Evolutionary conservation across 768 basidiomycete genomes (phyloP).

Genomic region (Hypsizygus marmoreus): DNA sequence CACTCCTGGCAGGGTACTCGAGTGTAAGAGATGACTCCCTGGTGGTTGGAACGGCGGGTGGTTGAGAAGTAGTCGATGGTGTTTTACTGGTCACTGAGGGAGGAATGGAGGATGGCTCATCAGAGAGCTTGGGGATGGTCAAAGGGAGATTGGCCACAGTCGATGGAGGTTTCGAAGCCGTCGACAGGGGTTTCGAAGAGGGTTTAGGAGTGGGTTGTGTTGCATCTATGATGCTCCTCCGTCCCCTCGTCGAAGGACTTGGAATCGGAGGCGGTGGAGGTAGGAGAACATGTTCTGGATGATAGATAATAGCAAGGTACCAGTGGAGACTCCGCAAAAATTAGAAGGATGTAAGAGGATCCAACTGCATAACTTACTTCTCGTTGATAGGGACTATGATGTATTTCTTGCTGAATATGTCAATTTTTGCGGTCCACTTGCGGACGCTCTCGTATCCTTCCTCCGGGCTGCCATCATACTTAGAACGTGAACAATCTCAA

Average conservation of each 20-base stretch:
- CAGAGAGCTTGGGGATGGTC: too few relatives aligned
- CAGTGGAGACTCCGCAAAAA: constrained; percentile 79
- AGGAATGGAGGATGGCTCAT: too few relatives aligned
- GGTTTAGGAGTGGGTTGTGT: neutral
- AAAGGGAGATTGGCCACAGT: neutral
- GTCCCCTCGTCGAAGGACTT: constrained; percentile 14
- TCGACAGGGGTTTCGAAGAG: constrained; percentile 3
- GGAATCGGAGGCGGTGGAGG: constrained; percentile 29
- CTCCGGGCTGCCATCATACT: constrained; percentile 36
- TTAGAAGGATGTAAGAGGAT: neutral
- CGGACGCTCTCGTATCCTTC: constrained; percentile 83
- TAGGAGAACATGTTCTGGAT: constrained; percentile 67
- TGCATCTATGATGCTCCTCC: constrained; percentile 1
- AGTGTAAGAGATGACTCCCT: neutral
- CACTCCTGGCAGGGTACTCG: constrained; percentile 21
- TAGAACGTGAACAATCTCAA: constrained; percentile 3
- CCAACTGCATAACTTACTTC: constrained; percentile 70
- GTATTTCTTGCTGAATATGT: constrained; percentile 90
- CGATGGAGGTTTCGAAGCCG: neutral
- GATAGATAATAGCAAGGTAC: constrained; percentile 94
- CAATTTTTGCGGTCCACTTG: constrained; percentile 92
- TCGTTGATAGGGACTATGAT: constrained; percentile 97
- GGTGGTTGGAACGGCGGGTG: constrained; percentile 1
- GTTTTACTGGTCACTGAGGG: neutral
- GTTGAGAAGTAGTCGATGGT: constrained; percentile 4